Percentiles rank a stretch among this genome's conserved stretches.
Conservation (phyloP, 257 asterid genomes). For the Petrea volubilis region DNA sequence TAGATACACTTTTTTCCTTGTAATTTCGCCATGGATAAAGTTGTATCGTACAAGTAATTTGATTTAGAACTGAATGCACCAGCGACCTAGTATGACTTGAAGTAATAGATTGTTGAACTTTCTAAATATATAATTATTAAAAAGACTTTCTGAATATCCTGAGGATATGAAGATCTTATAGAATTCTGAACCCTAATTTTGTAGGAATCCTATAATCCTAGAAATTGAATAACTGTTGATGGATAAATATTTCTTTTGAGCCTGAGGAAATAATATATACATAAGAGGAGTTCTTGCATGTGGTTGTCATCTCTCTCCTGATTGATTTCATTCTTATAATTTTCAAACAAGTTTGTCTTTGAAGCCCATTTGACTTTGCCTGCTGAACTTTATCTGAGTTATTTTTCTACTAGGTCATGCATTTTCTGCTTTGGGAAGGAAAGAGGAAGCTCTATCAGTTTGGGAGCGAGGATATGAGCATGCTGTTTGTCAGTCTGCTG, state of each 20-base stretch:
- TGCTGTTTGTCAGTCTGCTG: constrained; percentile 80
- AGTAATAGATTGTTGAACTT: not conserved
- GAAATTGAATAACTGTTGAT: not conserved
- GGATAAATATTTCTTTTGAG: constrained; percentile 2
- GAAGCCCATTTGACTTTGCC: constrained; percentile 7
- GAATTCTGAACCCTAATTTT: not conserved
- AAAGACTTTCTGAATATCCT: no score
- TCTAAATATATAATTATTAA: no score
- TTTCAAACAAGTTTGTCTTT: constrained; percentile 10
- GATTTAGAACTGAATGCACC: constrained; percentile 6
- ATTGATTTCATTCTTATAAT: constrained; percentile 16
- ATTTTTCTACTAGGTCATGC: constrained; percentile 66
- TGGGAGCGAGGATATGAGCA: constrained; percentile 88
- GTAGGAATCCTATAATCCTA: constrained; percentile 9
- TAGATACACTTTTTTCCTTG: not conserved
- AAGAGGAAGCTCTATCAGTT: constrained; percentile 74
- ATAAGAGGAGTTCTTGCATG: constrained; percentile 21
- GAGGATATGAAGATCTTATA: constrained; percentile 1
- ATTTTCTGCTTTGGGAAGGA: constrained; percentile 82
- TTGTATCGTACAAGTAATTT: not conserved
- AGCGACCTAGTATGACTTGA: not conserved
- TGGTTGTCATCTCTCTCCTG: not conserved
- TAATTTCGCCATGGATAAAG: not conserved
- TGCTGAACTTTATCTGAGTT: constrained; percentile 35
- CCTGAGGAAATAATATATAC: constrained; percentile 6